Evolutionary conservation across 192 early-diverging fungal genomes (phyloP), one percentile per base, ranked within the genome.

Genomic region (Coemansia sp.): DNA sequence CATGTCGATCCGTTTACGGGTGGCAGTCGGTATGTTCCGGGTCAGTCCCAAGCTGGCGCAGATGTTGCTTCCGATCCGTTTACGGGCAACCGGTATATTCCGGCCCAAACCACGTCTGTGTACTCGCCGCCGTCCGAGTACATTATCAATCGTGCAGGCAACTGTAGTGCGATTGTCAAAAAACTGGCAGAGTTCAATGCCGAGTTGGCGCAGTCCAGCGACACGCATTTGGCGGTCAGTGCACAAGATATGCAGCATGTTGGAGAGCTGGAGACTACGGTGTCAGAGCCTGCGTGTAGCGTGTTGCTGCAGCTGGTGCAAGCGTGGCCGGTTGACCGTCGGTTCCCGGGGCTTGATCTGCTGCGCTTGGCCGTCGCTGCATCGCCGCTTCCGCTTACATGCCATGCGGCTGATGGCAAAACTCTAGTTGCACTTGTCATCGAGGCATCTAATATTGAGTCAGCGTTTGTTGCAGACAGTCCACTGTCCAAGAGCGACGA

Each of bases 111-210:
- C 4, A 11, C 62, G 1, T 5, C 41, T 15, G 21, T 62, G 2
- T 74, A 76, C 23, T 53, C 53, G 21, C 75, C 65, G 52, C 69
- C 70, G 0, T 48, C 51, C 39, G 67, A 67, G 45, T 92, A 86
- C 45, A 62, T 91, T 4, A 71, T 85, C n/a, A 92, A 92, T 70
- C 83, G 84, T 45, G 73, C 86, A 23, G 89, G 88, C 45, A 94
- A 93, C 38, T 65, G 86, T 1, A 62, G 71, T 4, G 90, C 87
- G 2, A 89, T 97, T 23, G 72, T 87, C 53, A 86, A 83, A 23
- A 97, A 97, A 63, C 76, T 95, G 17, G 48, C 67, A 4, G 85
- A 92, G 65, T 75, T 93, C 37, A 93, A 94, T 67, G 65, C 53
- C 0, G 81, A 86, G 17, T 19, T 91, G 1, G 65, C 72, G 2